phyloP scores from a whole-genome alignment of 805 yeast genomes.

The Candida ovalis region DNA sequence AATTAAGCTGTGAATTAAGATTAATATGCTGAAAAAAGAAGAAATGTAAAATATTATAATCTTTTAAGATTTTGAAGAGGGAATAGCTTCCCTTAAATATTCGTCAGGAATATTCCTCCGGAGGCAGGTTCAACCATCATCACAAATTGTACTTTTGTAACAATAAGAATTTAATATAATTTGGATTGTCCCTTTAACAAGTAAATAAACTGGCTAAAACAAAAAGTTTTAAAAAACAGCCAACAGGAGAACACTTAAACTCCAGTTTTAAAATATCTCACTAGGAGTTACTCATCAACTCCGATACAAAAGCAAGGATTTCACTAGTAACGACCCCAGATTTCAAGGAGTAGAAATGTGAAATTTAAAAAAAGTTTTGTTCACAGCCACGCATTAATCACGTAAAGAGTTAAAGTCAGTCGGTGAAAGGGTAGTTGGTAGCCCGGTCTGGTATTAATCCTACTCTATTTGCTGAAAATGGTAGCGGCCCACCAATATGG shows the following conservation, averaged over 20 bases:
- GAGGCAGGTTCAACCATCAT: too few relatives aligned
- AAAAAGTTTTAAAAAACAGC: neutral
- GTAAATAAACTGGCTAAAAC: neutral
- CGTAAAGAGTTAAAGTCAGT: too few relatives aligned
- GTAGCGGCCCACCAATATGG: too few relatives aligned
- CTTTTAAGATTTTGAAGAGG: neutral
- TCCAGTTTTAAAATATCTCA: neutral
- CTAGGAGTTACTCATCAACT: neutral
- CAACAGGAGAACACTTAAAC: neutral
- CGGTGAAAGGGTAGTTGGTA: too few relatives aligned
- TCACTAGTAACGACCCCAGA: neutral
- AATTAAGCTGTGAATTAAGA: too few relatives aligned
- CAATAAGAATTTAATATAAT: neutral
- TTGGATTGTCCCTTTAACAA: neutral
- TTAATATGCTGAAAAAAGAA: neutral
- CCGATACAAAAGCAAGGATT: neutral
- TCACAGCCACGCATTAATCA: too few relatives aligned
- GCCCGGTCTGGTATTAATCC: too few relatives aligned
- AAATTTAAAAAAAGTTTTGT: neutral
- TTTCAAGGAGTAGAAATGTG: neutral
- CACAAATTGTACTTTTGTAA: too few relatives aligned
- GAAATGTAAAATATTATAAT: neutral
- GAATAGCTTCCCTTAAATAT: neutral
- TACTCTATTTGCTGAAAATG: too few relatives aligned
- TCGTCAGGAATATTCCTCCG: neutral